These are phyloP conservation scores for Rhodotorula paludigena DNA, from an alignment of 768 basidiomycete genomes.

Conservation along the genomic window DNA sequence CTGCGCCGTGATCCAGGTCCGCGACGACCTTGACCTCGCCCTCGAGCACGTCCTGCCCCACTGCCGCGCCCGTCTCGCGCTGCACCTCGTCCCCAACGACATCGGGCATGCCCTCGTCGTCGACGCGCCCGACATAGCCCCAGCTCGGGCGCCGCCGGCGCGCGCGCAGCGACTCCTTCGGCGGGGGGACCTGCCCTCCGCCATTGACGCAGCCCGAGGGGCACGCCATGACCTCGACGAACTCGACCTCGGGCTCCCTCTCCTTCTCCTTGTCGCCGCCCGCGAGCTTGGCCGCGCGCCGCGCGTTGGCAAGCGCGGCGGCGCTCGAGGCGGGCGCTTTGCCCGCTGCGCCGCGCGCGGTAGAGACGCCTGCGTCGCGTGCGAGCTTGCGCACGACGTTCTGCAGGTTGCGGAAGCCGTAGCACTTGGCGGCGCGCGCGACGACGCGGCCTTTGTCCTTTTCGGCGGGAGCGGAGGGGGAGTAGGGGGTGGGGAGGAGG, in stretches of 20 bases:
- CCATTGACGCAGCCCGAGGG: slow-evolving; percentile 96
- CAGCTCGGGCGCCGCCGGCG: slow-evolving; percentile 10
- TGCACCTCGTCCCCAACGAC: too few relatives aligned
- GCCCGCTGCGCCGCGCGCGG: slow-evolving; percentile 66
- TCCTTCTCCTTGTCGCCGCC: neutral
- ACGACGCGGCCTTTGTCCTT: slow-evolving; percentile 46
- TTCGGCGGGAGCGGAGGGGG: neutral
- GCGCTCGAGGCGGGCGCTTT: slow-evolving; percentile 43
- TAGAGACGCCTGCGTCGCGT: slow-evolving; percentile 70
- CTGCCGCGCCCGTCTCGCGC: too few relatives aligned
- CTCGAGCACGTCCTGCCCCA: too few relatives aligned
- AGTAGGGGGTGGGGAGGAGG: slow-evolving; percentile 11
- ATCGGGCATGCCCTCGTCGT: slow-evolving; percentile 42
- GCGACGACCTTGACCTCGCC: slow-evolving; percentile 32
- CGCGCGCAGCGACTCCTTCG: slow-evolving; percentile 20
- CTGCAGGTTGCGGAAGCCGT: slow-evolving; percentile 94
- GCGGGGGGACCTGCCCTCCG: slow-evolving; percentile 69
- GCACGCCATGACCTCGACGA: slow-evolving; percentile 98
- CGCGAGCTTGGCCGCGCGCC: slow-evolving; percentile 1
- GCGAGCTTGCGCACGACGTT: slow-evolving; percentile 91
- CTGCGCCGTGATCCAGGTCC: neutral
- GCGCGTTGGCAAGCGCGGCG: slow-evolving; percentile 22
- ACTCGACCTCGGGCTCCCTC: slow-evolving; percentile 60
- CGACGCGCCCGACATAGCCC: slow-evolving; percentile 24
- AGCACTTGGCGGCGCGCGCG: slow-evolving; percentile 91